Conservation (phyloP, 2,329 filamentous ascomycete species). For the Chaetomium sp. region DNA sequence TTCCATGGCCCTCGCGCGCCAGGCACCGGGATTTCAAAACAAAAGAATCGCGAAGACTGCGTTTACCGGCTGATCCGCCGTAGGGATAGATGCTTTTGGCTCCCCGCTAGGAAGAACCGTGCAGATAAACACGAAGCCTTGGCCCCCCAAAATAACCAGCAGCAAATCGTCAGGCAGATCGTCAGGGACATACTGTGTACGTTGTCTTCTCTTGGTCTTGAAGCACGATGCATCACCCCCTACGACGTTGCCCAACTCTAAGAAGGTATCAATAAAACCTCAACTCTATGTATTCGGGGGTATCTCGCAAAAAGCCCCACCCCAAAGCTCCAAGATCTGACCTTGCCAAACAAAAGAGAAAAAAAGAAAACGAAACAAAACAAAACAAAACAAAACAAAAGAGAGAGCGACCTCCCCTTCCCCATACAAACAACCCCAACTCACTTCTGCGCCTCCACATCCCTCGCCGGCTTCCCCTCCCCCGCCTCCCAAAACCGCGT, state of each 20-base stretch:
- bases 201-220: neutral
- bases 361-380: neutral
- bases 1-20: neutral
- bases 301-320: neutral
- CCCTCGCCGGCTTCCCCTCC: neutral
- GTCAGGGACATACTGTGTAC: neutral
- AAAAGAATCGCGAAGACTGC: neutral
- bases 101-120: neutral
- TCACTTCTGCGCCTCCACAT: constrained; percentile 12
- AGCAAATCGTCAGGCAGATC: neutral
- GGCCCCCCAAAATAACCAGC: neutral
- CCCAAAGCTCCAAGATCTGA: too few species aligned
- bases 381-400: neutral
- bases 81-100: neutral
- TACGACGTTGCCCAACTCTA: neutral
- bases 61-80: neutral
- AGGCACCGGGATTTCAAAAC: neutral
- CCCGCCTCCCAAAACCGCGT: constrained; percentile 35
- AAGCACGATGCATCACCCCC: neutral
- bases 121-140: neutral
- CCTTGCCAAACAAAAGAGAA: too few species aligned
- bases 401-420: too few species aligned
- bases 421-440: neutral
- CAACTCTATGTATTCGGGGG: neutral
- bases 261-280: neutral